Evolutionary conservation across 2,329 filamentous ascomycete species (phyloP).

Genomic region (Phyllosticta citriasiana): DNA sequence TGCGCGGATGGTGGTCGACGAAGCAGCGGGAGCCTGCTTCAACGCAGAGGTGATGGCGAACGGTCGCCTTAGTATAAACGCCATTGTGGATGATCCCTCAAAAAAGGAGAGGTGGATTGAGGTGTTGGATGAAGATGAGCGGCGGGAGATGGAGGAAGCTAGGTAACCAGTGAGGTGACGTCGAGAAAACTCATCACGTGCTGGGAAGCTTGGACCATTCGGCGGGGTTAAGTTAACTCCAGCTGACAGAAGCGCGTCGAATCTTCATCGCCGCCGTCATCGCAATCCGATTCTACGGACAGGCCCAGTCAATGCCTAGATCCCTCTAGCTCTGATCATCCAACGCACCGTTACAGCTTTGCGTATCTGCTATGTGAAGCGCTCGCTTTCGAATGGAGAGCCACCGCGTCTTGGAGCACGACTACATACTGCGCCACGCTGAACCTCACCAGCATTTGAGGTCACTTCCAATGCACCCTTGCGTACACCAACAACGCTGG

Average conservation of each 20-base stretch:
- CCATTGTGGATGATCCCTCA: slow-evolving; percentile 39
- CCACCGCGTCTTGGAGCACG: too few species aligned
- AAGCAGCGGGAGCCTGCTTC: slow-evolving; percentile 43
- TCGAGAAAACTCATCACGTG: slow-evolving; percentile 6
- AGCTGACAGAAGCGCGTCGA: slow-evolving; percentile 7
- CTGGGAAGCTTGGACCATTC: background rate
- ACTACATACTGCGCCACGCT: too few species aligned
- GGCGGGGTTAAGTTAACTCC: background rate
- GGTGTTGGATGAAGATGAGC: background rate
- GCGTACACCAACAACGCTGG: too few species aligned
- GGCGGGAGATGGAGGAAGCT: slow-evolving; percentile 1
- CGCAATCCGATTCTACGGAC: background rate
- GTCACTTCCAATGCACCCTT: too few species aligned
- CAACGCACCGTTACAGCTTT: background rate
- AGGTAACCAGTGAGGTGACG: slow-evolving; percentile 4
- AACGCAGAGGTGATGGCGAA: slow-evolving; percentile 52
- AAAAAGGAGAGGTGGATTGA: background rate
- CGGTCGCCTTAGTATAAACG: slow-evolving; percentile 54
- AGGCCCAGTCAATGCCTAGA: background rate
- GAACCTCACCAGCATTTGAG: too few species aligned
- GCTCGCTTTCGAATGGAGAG: too few species aligned
- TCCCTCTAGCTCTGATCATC: background rate
- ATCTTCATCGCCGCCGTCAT: background rate
- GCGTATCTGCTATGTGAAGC: too few species aligned
- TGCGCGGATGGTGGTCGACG: slow-evolving; percentile 43